Conservation (phyloP, 495 filamentous ascomycete species). For the Penicillium pulvis region DNA sequence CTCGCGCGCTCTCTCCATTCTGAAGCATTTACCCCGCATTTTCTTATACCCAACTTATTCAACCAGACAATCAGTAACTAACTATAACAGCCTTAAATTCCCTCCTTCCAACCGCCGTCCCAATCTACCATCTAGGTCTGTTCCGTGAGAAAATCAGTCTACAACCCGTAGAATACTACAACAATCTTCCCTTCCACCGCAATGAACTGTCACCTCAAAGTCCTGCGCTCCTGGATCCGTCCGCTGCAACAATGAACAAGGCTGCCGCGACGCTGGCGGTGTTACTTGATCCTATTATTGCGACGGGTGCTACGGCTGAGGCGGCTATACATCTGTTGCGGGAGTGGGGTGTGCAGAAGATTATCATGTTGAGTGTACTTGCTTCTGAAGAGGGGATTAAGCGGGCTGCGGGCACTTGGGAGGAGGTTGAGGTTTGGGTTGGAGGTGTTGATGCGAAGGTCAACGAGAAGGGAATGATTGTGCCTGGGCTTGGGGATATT, state of each 20-base stretch:
- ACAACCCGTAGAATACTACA: constrained; percentile 96
- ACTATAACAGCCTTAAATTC: constrained; percentile 66
- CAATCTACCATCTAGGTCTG: constrained; percentile 91
- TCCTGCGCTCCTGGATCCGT: constrained; percentile 35
- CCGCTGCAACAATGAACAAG: constrained; percentile 24
- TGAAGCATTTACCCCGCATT: too few species aligned
- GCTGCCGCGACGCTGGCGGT: constrained; percentile 67
- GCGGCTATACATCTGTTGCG: constrained; percentile 86
- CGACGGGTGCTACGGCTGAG: constrained; percentile 85
- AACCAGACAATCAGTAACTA: not conserved
- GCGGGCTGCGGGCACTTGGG: constrained; percentile 72
- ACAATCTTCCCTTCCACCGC: constrained; percentile 82
- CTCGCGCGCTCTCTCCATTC: not conserved
- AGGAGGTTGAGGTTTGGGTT: constrained; percentile 76
- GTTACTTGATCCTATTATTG: constrained; percentile 89
- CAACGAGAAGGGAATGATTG: constrained; percentile 83
- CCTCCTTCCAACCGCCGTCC: constrained; percentile 76
- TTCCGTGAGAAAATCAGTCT: constrained; percentile 86
- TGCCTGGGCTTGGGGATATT: constrained; percentile 87
- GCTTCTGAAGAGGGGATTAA: constrained; percentile 66
- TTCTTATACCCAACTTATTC: not conserved
- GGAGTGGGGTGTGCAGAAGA: constrained; percentile 85
- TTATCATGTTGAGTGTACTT: constrained; percentile 78
- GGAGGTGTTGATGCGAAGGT: constrained; percentile 75
- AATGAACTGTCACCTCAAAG: constrained; percentile 31